phyloP scores from a whole-genome alignment of 192 early-diverging fungal species.

The Coemansia sp. region DNA sequence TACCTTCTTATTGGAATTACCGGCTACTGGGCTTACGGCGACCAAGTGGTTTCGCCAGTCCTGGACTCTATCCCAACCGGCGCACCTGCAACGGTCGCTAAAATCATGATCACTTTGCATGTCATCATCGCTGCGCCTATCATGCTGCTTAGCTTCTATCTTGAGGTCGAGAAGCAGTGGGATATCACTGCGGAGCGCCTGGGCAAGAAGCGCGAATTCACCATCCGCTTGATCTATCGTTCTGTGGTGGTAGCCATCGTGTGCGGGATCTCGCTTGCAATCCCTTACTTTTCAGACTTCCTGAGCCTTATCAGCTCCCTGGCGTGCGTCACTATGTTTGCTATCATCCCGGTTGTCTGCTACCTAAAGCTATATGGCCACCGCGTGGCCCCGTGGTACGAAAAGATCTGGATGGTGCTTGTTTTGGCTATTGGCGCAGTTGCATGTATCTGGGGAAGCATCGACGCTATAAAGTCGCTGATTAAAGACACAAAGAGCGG shows the following conservation, averaged over 20 bases:
- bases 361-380: constrained; percentile 70
- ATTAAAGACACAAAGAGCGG: constrained; percentile 47
- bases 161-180: constrained; percentile 64
- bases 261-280: constrained; percentile 61
- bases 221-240: constrained; percentile 57
- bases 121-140: constrained; percentile 79
- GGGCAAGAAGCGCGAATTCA: constrained; percentile 54
- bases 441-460: constrained; percentile 64
- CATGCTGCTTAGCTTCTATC: constrained; percentile 67
- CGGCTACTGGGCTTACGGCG: constrained; percentile 75
- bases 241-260: constrained; percentile 56
- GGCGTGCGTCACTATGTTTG: constrained; percentile 67
- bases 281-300: constrained; percentile 78
- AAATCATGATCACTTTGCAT: constrained; percentile 72
- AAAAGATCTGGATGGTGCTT: constrained; percentile 53
- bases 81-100: constrained; percentile 59
- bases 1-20: constrained; percentile 68
- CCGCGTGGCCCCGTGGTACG: constrained; percentile 35
- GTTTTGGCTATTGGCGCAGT: constrained; percentile 59
- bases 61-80: constrained; percentile 65
- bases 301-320: constrained; percentile 73
- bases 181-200: constrained; percentile 46
- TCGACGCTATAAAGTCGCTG: constrained; percentile 63
- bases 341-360: constrained; percentile 72
- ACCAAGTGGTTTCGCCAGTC: constrained; percentile 61